Evolutionary conservation across 116 monocot genomes (phyloP), one percentile per base, ranked within the genome.

Genomic region (Papilionanthe hybrid): DNA sequence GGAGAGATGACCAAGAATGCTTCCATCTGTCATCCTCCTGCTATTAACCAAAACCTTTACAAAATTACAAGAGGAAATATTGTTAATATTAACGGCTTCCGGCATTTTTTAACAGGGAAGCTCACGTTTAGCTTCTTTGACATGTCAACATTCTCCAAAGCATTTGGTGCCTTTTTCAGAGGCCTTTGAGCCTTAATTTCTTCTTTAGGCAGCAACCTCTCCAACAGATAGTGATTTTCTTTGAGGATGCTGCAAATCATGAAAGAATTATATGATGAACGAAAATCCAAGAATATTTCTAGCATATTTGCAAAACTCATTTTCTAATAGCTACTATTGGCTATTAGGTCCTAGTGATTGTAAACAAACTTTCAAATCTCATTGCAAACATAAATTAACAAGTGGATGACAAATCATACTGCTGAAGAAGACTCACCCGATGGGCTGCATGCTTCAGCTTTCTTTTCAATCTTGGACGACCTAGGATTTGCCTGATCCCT

Each of bases 1-100:
- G 90, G 57, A 98, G 82, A 53, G 90, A 87, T 68, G 90, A 75
- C 95, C 95, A 99, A 5, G 90, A 90, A 85, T 75, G 81, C 85
- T 90, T 12, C 85, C 86, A 84, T 94, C 93, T 37, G 91, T 93
- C 91, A 84, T 86, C 86, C 79, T 89, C 80, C 85, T 88, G 17
- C 53, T 17, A 17, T 53, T 53, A 17, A 3, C 4, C 55, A 57
- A 77, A 66, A 98, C 66, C 82, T 95, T 93, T 5, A 90, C 83
- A 53, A 93, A 60, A 80, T 87, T 93, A 50, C 84, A 71, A 71
- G 68, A 78, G 65, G 78, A 81, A 78, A 87, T 78, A 82, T 72
- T 85, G 58, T 72, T 80, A 55, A 75, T 27, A 79, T 72, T 82
- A 47, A 79, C n/a, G 79, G 42, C 49, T 6, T 87, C 87, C n/a